A percentile compares a stretch with the other conserved stretches of the same genome.
Evolutionary conservation across 2,329 filamentous ascomycete genomes (phyloP).

Genomic region (Esteya vermicola): DNA sequence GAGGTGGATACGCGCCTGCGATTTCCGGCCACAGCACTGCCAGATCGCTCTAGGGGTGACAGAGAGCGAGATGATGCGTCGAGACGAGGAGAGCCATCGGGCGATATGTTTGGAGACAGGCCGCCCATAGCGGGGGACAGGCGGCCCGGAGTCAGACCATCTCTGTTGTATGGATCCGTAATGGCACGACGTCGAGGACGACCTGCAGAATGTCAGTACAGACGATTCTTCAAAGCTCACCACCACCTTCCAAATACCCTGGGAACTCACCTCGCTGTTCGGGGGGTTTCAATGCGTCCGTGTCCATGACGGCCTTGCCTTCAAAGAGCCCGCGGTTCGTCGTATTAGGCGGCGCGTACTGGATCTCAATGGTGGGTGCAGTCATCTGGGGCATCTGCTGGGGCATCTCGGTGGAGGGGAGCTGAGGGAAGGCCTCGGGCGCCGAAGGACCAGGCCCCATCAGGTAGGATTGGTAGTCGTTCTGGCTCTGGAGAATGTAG

Average conservation of each 20-base stretch:
- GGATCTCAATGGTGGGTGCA: conserved; percentile 89
- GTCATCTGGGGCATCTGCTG: conserved; percentile 59
- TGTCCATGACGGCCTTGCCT: conserved; percentile 49
- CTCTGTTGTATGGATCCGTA: conserved; percentile 44
- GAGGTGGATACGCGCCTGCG: conserved; percentile 49
- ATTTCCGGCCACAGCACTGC: conserved; percentile 29
- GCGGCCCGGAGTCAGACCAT: conserved; percentile 24
- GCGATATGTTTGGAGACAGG: conserved; percentile 33
- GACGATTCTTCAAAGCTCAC: background rate
- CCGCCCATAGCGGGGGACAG: conserved; percentile 20
- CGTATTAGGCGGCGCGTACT: conserved; percentile 63
- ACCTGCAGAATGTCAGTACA: conserved; percentile 17
- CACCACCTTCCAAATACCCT: background rate
- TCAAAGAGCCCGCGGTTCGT: conserved; percentile 50
- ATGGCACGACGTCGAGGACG: conserved; percentile 39
- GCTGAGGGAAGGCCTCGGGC: conserved; percentile 36
- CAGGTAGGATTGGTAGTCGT: conserved; percentile 28
- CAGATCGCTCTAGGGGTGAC: conserved; percentile 43
- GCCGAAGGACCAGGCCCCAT: conserved; percentile 23
- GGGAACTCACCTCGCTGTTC: conserved; percentile 39
- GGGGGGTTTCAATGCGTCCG: conserved; percentile 74
- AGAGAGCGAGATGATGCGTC: conserved; percentile 41
- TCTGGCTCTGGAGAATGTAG: conserved; percentile 28
- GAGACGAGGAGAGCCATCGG: conserved; percentile 27
- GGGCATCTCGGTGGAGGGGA: conserved; percentile 45